These are phyloP conservation scores for Nakazawaea peltata DNA, from an alignment of 805 yeast species.

Conservation along the genomic window DNA sequence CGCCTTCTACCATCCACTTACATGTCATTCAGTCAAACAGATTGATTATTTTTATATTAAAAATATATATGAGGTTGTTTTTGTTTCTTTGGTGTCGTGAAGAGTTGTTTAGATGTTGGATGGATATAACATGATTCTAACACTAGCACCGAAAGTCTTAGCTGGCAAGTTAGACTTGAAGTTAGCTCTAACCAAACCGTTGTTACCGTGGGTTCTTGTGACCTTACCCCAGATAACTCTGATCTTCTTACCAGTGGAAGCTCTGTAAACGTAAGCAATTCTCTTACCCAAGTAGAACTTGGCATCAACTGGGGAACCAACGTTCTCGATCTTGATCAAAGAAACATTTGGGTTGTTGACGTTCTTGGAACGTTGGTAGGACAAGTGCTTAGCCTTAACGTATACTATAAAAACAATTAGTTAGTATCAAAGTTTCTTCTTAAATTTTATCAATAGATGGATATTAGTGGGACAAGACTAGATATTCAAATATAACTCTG, in stretches of 20 bases:
- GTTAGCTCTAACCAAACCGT: conserved; percentile 97
- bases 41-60: no score
- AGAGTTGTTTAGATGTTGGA: conserved; percentile 90
- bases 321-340: conserved; percentile 96
- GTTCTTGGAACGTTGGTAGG: conserved; percentile 99
- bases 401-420: conserved; percentile 60
- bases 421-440: conserved; percentile 3
- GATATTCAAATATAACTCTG: background rate
- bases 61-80: no score
- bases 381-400: conserved; percentile 99
- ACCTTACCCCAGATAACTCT: conserved; percentile 99
- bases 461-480: background rate
- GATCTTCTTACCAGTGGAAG: conserved; percentile 95
- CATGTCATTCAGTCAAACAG: no score
- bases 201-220: conserved; percentile 98
- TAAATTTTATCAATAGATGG: background rate
- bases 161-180: conserved; percentile 99
- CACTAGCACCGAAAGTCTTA: conserved; percentile 99
- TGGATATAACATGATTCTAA: conserved; percentile 99
- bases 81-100: no score
- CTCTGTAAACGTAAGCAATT: conserved; percentile 99
- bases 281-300: conserved; percentile 99
- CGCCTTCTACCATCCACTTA: no score
- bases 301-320: conserved; percentile 84
- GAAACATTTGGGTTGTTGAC: conserved; percentile 98